Percentiles rank a stretch among this genome's conserved stretches.
phyloP scores from a whole-genome alignment of 345 rosid species.

The Melastoma malabathricum region DNA sequence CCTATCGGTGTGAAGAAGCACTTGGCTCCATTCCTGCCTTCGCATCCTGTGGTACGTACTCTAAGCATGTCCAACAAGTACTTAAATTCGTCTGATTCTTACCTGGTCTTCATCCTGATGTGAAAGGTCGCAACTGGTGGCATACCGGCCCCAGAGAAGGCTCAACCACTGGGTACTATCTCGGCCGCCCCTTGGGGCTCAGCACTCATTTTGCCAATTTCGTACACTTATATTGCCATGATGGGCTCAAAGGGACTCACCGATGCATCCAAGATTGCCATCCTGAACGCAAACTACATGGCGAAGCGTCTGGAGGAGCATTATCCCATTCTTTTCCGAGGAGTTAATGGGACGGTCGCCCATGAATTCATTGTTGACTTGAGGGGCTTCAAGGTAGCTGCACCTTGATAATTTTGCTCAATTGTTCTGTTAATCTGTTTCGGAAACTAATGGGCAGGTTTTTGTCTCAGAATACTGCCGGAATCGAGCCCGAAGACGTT shows the following conservation, averaged over 20 bases:
- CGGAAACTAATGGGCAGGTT: not conserved
- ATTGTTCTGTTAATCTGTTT: conserved; percentile 3
- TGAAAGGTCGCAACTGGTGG: conserved; percentile 67
- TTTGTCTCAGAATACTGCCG: conserved; percentile 62
- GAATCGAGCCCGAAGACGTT: conserved; percentile 94
- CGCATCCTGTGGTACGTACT: conserved; percentile 82
- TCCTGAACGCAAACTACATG: conserved; percentile 98
- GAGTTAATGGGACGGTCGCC: conserved; percentile 87
- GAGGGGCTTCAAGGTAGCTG: conserved; percentile 77
- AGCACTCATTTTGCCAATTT: conserved; percentile 91
- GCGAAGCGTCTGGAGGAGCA: conserved; percentile 94
- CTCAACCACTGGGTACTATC: conserved; percentile 74
- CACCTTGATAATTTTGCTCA: conserved; percentile 4
- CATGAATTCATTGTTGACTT: conserved; percentile 94
- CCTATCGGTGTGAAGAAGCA: conserved; percentile 98
- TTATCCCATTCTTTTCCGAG: conserved; percentile 86
- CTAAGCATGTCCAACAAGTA: not conserved
- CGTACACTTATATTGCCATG: conserved; percentile 91
- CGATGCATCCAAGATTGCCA: conserved; percentile 91
- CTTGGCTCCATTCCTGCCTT: conserved; percentile 90
- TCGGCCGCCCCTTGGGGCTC: conserved; percentile 99
- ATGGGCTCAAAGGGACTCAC: conserved; percentile 97
- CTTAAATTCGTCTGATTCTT: no score
- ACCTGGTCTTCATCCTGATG: no score
- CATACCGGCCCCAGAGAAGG: conserved; percentile 59